Conservation (phyloP, 257 asterid genomes). For the Ehretia macrophylla region DNA sequence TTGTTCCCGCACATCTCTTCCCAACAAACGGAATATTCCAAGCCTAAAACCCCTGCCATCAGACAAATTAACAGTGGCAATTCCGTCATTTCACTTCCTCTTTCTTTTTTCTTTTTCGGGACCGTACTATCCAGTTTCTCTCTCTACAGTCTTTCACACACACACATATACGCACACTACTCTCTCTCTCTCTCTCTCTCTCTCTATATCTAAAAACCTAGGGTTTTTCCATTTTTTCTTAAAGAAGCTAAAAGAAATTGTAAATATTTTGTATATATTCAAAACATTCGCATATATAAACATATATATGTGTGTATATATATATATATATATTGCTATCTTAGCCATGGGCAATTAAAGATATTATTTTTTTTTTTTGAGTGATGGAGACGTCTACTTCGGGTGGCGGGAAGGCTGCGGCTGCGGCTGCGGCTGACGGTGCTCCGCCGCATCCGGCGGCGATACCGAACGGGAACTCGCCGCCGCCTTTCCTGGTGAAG, state of each 20-base stretch:
- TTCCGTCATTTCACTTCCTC: neutral
- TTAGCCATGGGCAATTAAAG: neutral
- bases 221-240: neutral
- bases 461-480: constrained; percentile 17
- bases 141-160: too few species aligned
- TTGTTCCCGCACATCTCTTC: neutral
- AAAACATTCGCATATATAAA: neutral
- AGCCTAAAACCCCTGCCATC: too few species aligned
- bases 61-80: neutral
- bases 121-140: neutral
- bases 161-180: neutral
- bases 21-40: too few species aligned
- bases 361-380: neutral
- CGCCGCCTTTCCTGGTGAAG: constrained; percentile 24
- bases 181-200: neutral
- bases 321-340: neutral
- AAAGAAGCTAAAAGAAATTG: neutral
- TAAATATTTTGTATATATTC: too few species aligned
- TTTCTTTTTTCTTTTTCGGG: too few species aligned
- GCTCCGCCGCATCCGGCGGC: constrained; percentile 18
- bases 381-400: neutral
- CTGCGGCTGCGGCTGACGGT: constrained; percentile 2
- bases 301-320: neutral
- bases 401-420: neutral
- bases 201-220: neutral